Base-by-base conservation (phyloP, 345 rosid genomes). In the Syzygium oleosum region DNA sequence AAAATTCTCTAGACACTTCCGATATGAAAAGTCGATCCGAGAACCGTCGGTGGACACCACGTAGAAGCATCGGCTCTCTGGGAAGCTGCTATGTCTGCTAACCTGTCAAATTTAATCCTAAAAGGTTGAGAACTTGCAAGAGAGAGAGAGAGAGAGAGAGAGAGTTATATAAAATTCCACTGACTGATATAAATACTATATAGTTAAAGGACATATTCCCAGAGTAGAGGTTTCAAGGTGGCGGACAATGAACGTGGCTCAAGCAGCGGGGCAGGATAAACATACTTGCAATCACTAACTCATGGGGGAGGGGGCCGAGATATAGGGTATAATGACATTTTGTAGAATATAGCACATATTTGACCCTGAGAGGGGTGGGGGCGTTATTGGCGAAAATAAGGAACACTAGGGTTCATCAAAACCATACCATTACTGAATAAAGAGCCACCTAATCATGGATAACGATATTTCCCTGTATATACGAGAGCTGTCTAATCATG, bases 1-100 rank as follows among this genome's bases (percentile, higher is more conserved):
- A 53, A 90, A 93, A 86, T 91, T 93, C 79, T 94, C 95, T 25
- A 98, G 87, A 78, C 96, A 96, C 77, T 98, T 98, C 12, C 91
- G 92, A 91, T 95, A 98, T 1, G 99, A 98, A 87, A 98, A 96
- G 87, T 98, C 99, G 53, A 92, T 93, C 87, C 89, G 92, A 16
- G 88, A 43, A 61, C 99, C 98, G 87, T 95, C 98, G 4, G 93
- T 93, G 12, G 95, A 91, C 85, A 96, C 97, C 41, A 94, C 93
- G 85, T 87, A 96, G 88, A 98, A 91, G 93, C 99, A 98, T 89
- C 97, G 93, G 91, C 88, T 94, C 1, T 94, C 97, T 46, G 84
- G 63, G 88, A 94, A 96, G 51, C 49, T 91, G 22, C 89, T 89
- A 88, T 96, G 99, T 91, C 90, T 94, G 91, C 89, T 93, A 21